Evolutionary conservation across 768 basidiomycete species (phyloP), one percentile per base, ranked within the genome.

Genomic region (Pleurotus platypus): DNA sequence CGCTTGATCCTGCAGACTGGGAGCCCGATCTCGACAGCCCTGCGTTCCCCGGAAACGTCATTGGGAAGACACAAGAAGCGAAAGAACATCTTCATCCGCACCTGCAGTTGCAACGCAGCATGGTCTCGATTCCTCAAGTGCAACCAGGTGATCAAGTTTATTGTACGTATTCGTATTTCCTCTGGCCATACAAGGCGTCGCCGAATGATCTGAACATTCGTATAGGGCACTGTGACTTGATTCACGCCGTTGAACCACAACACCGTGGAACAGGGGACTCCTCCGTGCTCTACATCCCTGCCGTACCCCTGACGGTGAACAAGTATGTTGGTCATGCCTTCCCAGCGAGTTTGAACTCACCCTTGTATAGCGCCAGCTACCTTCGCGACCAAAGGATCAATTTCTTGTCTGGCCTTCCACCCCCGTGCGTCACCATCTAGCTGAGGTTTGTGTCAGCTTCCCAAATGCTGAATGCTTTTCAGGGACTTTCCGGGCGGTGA

Each of bases 61-160:
- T 80, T 4, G 81, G 83, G 0, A 78, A 77, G 55, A 74, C 78
- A 0, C 84, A 84, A 55, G 85, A 86, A 61, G 66, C 85, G 27
- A 82, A 74, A 42, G 75, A 78, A 22, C 63, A 55, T 30, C 82
- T 82, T 0, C 87, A 89, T 61, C 87, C 87, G 0, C 86, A 89
- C 67, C 64, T 89, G n/a, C 66, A 70, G 55, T 71, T 89, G 16
- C 72, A 67, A 4, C 63, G 73, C 61, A 83, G 80, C 1, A 86
- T 88, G 85, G 70, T 79, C 7, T 77, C 79, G 7, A 71, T 87
- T 42, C 84, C 86, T 0, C 69, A 57, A 15, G 83, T 89, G 1
- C 70, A 81, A 43, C 84, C 86, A 2, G 86, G 86, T 0, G 83
- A 87, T 66, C 82, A 86, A 61, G 84, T 84, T 13, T 81, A 82